Base-by-base conservation (phyloP, 108 stramenopile species). In the Cyclotella baltica region DNA sequence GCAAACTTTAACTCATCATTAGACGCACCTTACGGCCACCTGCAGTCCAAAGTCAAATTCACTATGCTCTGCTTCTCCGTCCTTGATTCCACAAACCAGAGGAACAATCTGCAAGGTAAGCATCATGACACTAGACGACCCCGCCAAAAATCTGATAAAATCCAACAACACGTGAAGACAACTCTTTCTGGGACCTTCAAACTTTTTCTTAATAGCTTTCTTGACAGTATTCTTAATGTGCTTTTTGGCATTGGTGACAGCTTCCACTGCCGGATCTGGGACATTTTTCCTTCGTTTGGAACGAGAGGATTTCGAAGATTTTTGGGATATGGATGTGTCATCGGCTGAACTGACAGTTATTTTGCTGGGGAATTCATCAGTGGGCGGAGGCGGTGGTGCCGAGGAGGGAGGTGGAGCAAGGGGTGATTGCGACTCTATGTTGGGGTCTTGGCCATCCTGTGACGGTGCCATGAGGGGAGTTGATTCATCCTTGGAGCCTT, bases 91-190 rank as follows among this genome's bases (percentile, higher is more conserved):
- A 43, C 6, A 5, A 10, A 83, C 22, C 37, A 83, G 33, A 4
- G 81, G 81, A 27, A 76, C 13, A 34, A 66, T 34, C 69, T 83
- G 81, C 65, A 66, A 72, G 9, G 55, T 30, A 36, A 83, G 46
- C 75, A 83, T 83, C 63, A 71, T 72, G 36, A 34, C 38, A 62
- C 81, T 72, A 16, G 81, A 51, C 20, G 76, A 34, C 38, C 64
- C 63, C 13, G 75, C 75, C 25, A 58, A 23, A 56, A 71, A 67
- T 46, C 81, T 61, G 31, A 83, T 55, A 5, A 50, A 6, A 38
- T 83, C 81, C 20, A 83, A 62, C 22, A 76, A 34, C 0, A 76
- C 40, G 40, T 76, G 75, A 28, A 47, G 43, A 5, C 70, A 29
- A 4, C 50, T 27, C 48, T 76, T 83, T 50, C 67, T 31, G 6